These are phyloP conservation scores for Murraya koenigii DNA, from an alignment of 345 rosid genomes.

Conservation along the genomic window DNA sequence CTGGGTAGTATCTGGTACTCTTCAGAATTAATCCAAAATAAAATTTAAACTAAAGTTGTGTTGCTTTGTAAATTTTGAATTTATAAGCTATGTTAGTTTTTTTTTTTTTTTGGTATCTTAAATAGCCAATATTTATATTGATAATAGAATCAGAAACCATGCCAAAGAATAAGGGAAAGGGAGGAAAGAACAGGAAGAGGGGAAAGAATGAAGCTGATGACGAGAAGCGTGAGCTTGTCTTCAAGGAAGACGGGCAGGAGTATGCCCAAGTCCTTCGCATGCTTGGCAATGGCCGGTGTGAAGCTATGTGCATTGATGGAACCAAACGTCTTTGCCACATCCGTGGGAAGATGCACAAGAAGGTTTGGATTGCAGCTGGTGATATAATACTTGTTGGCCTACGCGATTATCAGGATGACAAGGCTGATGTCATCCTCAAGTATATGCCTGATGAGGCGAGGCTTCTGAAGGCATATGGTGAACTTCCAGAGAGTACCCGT, in stretches of 20 bases:
- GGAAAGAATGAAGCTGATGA: slow-evolving; percentile 82
- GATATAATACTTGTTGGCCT: slow-evolving; percentile 74
- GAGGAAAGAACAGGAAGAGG: slow-evolving; percentile 88
- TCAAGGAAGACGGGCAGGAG: slow-evolving; percentile 78
- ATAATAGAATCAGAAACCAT: slow-evolving; percentile 32
- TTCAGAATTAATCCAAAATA: background rate
- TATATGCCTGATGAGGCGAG: slow-evolving; percentile 83
- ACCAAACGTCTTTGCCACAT: slow-evolving; percentile 66
- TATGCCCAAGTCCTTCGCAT: slow-evolving; percentile 71
- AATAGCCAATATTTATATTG: slow-evolving; percentile 22
- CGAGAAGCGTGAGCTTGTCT: slow-evolving; percentile 72
- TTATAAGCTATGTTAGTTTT: too few species aligned
- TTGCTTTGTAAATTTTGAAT: background rate
- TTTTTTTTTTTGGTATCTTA: background rate
- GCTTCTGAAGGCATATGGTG: slow-evolving; percentile 74
- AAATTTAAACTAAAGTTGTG: background rate
- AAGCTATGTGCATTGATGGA: slow-evolving; percentile 67
- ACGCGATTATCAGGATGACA: slow-evolving; percentile 79
- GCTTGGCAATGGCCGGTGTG: slow-evolving; percentile 77
- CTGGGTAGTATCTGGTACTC: background rate
- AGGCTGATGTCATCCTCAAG: slow-evolving; percentile 81
- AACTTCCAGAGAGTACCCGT: slow-evolving; percentile 66
- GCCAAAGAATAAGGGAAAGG: slow-evolving; percentile 90
- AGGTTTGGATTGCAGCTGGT: slow-evolving; percentile 88
- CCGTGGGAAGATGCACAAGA: slow-evolving; percentile 86